A percentile compares a stretch with the other conserved stretches of the same genome.
phyloP scores from a whole-genome alignment of 495 filamentous ascomycete species.

The Cercophora newfieldiana region DNA sequence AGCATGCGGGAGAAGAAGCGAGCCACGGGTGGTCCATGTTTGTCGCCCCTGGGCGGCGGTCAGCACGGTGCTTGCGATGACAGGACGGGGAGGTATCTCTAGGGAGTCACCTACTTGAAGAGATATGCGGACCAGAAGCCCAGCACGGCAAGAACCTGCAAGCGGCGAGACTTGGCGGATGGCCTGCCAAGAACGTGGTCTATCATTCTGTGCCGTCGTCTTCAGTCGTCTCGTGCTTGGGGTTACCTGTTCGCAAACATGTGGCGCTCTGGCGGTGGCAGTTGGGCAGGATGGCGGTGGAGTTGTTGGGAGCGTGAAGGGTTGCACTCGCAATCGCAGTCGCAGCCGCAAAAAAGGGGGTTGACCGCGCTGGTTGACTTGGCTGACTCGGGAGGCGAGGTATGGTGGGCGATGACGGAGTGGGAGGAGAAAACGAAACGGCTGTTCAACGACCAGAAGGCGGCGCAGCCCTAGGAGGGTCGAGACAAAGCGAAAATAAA shows the following conservation, averaged over 20 bases:
- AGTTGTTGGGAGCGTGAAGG: background rate
- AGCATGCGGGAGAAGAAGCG: slow-evolving; percentile 71
- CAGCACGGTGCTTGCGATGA: background rate
- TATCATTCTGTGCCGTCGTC: slow-evolving; percentile 39
- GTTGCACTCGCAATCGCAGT: background rate
- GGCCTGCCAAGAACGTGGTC: slow-evolving; percentile 93
- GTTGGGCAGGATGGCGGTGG: background rate
- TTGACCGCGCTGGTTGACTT: too few relatives aligned
- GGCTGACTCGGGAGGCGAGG: background rate
- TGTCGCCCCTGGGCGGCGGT: slow-evolving; percentile 65
- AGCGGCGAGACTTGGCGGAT: slow-evolving; percentile 84
- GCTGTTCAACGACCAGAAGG: background rate
- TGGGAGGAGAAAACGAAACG: background rate
- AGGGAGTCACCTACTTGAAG: slow-evolving; percentile 54
- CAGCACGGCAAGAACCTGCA: slow-evolving; percentile 88
- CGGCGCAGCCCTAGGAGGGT: background rate
- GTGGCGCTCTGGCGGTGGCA: background rate
- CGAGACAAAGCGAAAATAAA: slow-evolving; percentile 1
- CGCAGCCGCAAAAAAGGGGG: too few relatives aligned
- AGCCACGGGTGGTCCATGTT: slow-evolving; percentile 79
- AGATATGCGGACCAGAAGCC: slow-evolving; percentile 90
- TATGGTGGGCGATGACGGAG: background rate
- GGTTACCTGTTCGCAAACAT: background rate
- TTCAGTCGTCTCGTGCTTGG: background rate
- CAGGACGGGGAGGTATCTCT: background rate